Conservation (phyloP, 305 asterid genomes). For the Solanum hybrid region DNA sequence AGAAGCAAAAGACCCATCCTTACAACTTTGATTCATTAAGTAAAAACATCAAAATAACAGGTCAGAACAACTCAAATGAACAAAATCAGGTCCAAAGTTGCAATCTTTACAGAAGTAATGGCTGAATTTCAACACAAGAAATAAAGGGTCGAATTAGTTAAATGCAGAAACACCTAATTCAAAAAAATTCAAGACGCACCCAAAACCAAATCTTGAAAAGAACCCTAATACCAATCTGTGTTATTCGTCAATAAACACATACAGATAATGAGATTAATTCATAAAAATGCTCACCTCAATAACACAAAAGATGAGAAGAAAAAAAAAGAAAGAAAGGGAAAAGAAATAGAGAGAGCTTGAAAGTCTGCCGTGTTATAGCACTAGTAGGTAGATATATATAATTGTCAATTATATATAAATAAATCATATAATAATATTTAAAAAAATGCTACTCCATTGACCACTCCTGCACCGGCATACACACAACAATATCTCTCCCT, state of each 20-base stretch:
- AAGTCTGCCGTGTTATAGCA: neutral
- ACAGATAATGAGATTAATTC: neutral
- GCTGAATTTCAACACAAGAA: neutral
- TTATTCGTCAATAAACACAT: too few relatives aligned
- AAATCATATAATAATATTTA: too few relatives aligned
- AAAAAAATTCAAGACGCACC: neutral
- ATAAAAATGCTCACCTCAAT: neutral
- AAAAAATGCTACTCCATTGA: neutral
- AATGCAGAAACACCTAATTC: neutral
- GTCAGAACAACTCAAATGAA: neutral
- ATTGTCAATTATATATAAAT: neutral
- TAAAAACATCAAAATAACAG: neutral
- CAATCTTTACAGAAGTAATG: neutral
- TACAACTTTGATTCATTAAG: neutral
- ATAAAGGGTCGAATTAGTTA: neutral
- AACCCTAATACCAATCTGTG: neutral
- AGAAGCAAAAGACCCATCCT: neutral
- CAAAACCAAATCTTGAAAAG: neutral
- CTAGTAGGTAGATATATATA: too few relatives aligned
- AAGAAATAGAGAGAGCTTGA: neutral
- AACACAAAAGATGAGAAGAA: neutral
- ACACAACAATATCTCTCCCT: neutral
- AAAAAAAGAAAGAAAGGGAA: neutral
- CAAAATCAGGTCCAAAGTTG: neutral
- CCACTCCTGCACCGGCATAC: neutral